Base-by-base conservation (phyloP, 805 yeast species). In the Kluyveromyces dobzhanskii region DNA sequence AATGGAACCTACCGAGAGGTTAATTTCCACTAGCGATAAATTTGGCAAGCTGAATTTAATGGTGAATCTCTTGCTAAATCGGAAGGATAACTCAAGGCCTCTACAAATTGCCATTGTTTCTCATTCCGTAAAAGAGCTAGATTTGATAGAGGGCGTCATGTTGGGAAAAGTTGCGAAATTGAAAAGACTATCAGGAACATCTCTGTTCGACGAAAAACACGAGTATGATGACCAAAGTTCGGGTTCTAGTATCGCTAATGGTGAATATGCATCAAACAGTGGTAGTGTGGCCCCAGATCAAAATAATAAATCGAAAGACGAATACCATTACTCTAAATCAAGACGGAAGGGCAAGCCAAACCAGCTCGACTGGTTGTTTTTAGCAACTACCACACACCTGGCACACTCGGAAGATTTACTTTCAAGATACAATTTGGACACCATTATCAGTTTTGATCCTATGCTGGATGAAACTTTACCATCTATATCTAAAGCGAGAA, bases 101-200 rank as follows among this genome's bases (percentile, higher is more conserved):
- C 35, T 56, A 30, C 44, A 49, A 41, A 42, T 56, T 32, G 54
- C 69, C 4, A 65, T 83, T 9, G 71, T 78, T 3, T 80, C 86
- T 0, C 70, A 73, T 27, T 73, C 69, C 49, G 69, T 79, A 17
- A 78, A 80, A 51, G 92, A 83, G 51, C 56, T 83, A 44, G 94
- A 87, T 53, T 62, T 87, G 33, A 67, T 87, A 5, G 97, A 87
- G 57, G 83, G 88, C 0, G 67, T 81, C 32, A 53, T 86, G 11
- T 65, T 82, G n/a, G 96, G 95, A 2, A 76, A 84, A 50, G 65
- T 66, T 27, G 59, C 85, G 28, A 70, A 71, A 44, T 81, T 82
- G 51, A 71, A 70, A 43, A 72, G 94, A 47, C 72, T 80, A 48
- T 75, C 86, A 17, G 85, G 85, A 12, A 67, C 76, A 1, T 72